Conservation (phyloP, 495 filamentous ascomycete species). For the Talaromyces nanjingensis region DNA sequence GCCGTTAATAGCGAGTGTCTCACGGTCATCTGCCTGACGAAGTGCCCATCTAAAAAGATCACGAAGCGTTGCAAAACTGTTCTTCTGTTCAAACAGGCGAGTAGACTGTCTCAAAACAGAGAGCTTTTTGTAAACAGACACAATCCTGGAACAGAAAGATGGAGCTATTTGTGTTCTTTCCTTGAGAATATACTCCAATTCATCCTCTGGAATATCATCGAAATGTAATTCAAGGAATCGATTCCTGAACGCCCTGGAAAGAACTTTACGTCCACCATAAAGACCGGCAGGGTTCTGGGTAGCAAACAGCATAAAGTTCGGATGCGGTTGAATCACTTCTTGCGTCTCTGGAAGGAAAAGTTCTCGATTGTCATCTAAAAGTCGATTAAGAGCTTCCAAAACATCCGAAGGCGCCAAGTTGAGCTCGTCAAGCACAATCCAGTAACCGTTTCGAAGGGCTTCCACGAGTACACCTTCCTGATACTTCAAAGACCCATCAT, state of each 20-base stretch:
- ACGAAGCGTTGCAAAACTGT: slow-evolving; percentile 92
- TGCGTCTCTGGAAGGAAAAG: slow-evolving; percentile 96
- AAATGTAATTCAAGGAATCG: slow-evolving; percentile 96
- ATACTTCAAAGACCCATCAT: slow-evolving; percentile 76
- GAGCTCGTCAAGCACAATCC: slow-evolving; percentile 96
- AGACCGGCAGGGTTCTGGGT: slow-evolving; percentile 96
- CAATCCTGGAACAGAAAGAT: slow-evolving; percentile 84
- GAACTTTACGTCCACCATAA: slow-evolving; percentile 87
- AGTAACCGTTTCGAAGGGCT: slow-evolving; percentile 85
- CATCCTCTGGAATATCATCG: slow-evolving; percentile 93
- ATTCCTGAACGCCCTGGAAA: slow-evolving; percentile 93
- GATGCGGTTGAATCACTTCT: slow-evolving; percentile 81
- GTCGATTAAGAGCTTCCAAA: slow-evolving; percentile 86
- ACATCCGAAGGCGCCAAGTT: slow-evolving; percentile 96
- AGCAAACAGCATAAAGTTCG: slow-evolving; percentile 97
- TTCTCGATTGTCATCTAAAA: slow-evolving; percentile 97
- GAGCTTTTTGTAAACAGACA: slow-evolving; percentile 88
- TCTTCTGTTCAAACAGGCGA: slow-evolving; percentile 91
- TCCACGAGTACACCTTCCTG: slow-evolving; percentile 93
- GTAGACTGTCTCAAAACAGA: slow-evolving; percentile 82
- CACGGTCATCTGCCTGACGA: slow-evolving; percentile 71
- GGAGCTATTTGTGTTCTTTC: slow-evolving; percentile 82
- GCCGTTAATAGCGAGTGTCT: slow-evolving; percentile 85
- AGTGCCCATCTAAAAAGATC: slow-evolving; percentile 98
- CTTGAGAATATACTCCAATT: slow-evolving; percentile 87